These are phyloP conservation scores for Leishmania lainsoni DNA, from an alignment of 208 protist genomes.

Conservation along the genomic window DNA sequence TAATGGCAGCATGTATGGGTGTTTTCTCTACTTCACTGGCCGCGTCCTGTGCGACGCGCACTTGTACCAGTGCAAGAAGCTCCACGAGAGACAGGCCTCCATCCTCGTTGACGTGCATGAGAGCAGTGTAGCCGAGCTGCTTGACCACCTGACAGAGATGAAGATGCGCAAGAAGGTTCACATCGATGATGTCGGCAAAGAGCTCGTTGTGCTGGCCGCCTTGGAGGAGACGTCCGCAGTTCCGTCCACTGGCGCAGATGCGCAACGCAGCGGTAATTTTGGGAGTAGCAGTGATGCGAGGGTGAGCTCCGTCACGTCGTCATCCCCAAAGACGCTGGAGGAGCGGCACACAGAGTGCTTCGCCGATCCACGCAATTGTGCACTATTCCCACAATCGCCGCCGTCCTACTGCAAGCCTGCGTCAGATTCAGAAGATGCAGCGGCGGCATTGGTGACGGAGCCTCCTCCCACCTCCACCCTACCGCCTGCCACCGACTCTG, in stretches of 20 bases:
- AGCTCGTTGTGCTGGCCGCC: constrained; percentile 55
- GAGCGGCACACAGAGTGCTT: constrained; percentile 51
- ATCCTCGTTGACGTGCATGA: constrained; percentile 75
- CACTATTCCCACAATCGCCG: constrained; percentile 27
- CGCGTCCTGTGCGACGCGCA: constrained; percentile 84
- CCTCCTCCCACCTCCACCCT: not conserved
- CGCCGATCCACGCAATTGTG: constrained; percentile 58
- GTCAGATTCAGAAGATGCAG: not conserved
- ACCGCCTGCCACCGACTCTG: not conserved
- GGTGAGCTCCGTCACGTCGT: not conserved
- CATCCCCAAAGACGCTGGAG: constrained; percentile 3
- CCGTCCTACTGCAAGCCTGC: not conserved
- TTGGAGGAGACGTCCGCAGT: constrained; percentile 7
- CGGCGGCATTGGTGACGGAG: not conserved
- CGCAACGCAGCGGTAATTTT: not conserved
- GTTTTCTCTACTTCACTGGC: constrained; percentile 83
- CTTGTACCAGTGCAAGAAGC: constrained; percentile 52
- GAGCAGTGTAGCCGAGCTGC: constrained; percentile 28
- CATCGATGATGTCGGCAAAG: constrained; percentile 56
- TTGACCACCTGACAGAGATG: constrained; percentile 76
- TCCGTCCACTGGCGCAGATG: not conserved
- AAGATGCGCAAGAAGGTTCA: constrained; percentile 78
- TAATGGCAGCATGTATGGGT: constrained; percentile 71
- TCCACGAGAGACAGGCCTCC: constrained; percentile 35
- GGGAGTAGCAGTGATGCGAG: not conserved